Evolutionary conservation across 345 rosid species (phyloP).

Genomic region (Firmiana major): DNA sequence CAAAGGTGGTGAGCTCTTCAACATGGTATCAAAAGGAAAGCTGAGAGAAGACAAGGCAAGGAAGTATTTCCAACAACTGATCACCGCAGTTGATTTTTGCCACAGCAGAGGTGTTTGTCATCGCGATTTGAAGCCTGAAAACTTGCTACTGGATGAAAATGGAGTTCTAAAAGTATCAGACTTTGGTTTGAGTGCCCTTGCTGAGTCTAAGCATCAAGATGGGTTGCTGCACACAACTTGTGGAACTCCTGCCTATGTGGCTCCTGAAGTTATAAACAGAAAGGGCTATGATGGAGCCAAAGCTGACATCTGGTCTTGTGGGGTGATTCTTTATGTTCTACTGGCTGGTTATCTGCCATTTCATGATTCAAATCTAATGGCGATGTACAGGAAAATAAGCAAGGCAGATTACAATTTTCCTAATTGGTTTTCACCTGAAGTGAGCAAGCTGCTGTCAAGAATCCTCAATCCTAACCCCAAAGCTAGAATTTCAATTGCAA

Average conservation of each 20-base stretch:
- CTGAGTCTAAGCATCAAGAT: slow-evolving; percentile 24
- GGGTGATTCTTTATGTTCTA: slow-evolving; percentile 12
- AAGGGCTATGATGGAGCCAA: slow-evolving; percentile 14
- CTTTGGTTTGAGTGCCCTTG: slow-evolving; percentile 27
- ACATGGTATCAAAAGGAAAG: slow-evolving; percentile 26
- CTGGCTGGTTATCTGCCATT: slow-evolving; percentile 14
- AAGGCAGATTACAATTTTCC: slow-evolving; percentile 12
- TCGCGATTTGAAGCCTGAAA: slow-evolving; percentile 30
- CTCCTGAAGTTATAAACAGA: slow-evolving; percentile 13
- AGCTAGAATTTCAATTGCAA: slow-evolving; percentile 8
- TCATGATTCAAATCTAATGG: slow-evolving; percentile 12
- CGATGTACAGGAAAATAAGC: slow-evolving; percentile 11
- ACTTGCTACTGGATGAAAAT: slow-evolving; percentile 24
- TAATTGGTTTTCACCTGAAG: slow-evolving; percentile 9
- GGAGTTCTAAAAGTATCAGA: slow-evolving; percentile 24
- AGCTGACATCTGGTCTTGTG: slow-evolving; percentile 15
- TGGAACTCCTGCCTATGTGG: slow-evolving; percentile 21
- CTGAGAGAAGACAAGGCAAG: slow-evolving; percentile 25
- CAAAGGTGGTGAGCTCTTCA: slow-evolving; percentile 31
- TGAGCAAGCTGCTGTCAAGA: slow-evolving; percentile 8
- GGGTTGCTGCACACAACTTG: slow-evolving; percentile 27
- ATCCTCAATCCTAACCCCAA: slow-evolving; percentile 12
- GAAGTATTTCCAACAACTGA: slow-evolving; percentile 25
- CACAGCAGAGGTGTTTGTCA: slow-evolving; percentile 31
- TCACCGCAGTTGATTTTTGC: slow-evolving; percentile 25